A percentile compares a stretch with the other conserved stretches of the same genome.
Conservation (phyloP, 2,329 filamentous ascomycete species). For the Mycosphaerella arachidis region DNA sequence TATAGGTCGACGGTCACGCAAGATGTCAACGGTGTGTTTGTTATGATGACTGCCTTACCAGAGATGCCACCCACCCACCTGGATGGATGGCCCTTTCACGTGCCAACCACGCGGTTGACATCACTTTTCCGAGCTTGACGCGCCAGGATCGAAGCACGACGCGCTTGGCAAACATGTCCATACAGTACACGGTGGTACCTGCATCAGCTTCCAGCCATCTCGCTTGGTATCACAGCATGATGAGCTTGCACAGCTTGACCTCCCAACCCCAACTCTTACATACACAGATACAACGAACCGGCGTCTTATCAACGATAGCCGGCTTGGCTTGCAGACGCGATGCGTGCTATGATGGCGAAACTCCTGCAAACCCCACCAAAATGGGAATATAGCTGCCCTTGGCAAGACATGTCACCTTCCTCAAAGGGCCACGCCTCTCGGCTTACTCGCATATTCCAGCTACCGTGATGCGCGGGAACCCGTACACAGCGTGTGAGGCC, state of each 20-base stretch:
- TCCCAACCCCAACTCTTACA: background rate
- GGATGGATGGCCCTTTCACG: background rate
- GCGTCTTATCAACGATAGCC: background rate
- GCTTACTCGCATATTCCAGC: background rate
- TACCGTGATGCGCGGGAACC: background rate
- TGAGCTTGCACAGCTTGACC: background rate
- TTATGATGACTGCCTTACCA: background rate
- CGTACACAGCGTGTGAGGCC: background rate
- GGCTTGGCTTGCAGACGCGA: background rate
- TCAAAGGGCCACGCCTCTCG: background rate
- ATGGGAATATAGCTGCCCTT: background rate
- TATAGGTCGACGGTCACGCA: background rate
- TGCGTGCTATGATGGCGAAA: background rate
- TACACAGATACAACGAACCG: background rate
- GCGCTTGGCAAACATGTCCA: too few relatives aligned
- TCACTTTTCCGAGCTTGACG: background rate
- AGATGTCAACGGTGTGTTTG: background rate
- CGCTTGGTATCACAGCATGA: background rate
- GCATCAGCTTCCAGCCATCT: too few relatives aligned
- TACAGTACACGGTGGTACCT: too few relatives aligned
- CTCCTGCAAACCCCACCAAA: background rate
- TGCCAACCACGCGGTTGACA: background rate
- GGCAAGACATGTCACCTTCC: background rate
- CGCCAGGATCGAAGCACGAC: background rate
- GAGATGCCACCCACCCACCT: background rate